Evolutionary conservation across 768 basidiomycete species (phyloP).

Genomic region (Megacollybia marginata): DNA sequence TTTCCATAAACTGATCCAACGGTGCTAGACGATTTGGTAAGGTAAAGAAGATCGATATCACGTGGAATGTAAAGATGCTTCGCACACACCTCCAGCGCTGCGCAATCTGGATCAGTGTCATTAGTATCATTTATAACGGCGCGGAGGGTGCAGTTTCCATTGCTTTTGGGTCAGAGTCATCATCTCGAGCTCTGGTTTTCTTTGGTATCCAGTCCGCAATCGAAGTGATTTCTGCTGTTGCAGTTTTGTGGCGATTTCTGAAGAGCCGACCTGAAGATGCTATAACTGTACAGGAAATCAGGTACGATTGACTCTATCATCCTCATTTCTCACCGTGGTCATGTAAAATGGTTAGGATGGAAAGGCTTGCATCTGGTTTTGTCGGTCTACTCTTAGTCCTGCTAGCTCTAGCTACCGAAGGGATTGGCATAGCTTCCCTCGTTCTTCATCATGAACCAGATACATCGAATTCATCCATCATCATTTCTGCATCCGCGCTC

Average conservation of each 20-base stretch:
- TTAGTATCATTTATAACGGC: slow-evolving; percentile 28
- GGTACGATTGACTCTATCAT: not conserved
- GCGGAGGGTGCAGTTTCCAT: slow-evolving; percentile 35
- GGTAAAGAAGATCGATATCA: too few species aligned
- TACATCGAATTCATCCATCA: slow-evolving; percentile 29
- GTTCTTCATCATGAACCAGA: slow-evolving; percentile 28
- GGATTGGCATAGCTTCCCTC: slow-evolving; percentile 27
- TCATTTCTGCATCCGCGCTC: slow-evolving; percentile 34
- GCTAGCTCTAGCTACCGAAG: slow-evolving; percentile 30
- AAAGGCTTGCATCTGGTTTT: slow-evolving; percentile 25
- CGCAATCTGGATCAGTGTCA: slow-evolving; percentile 31
- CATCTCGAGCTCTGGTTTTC: slow-evolving; percentile 37
- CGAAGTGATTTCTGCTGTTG: slow-evolving; percentile 34
- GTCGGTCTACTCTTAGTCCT: slow-evolving; percentile 30
- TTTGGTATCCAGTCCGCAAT: slow-evolving; percentile 42
- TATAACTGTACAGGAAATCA: slow-evolving; percentile 27
- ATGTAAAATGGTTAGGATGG: slow-evolving; percentile 24
- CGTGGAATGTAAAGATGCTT: not conserved
- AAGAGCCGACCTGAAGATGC: slow-evolving; percentile 1
- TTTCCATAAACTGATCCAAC: too few species aligned
- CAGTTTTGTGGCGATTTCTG: slow-evolving; percentile 38
- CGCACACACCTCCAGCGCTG: slow-evolving; percentile 28
- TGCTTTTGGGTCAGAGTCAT: slow-evolving; percentile 35
- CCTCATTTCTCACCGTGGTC: not conserved
- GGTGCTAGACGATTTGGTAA: too few species aligned